These are phyloP conservation scores for Penicillium dipodomyicola DNA, from an alignment of 495 filamentous ascomycete species.

Conservation along the genomic window DNA sequence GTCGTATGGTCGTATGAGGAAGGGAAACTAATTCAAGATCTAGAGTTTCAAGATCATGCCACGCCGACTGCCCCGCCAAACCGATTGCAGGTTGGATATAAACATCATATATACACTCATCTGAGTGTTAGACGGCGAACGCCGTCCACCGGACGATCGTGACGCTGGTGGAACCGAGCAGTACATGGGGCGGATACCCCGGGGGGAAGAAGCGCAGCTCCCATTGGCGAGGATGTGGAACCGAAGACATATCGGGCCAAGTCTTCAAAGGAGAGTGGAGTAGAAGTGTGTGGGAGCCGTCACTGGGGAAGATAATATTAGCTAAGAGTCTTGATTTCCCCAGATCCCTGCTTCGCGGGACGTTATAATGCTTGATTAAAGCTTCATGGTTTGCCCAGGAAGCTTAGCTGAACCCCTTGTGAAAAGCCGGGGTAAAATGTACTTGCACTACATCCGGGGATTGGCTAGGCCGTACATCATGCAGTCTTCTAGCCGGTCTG, in stretches of 20 bases:
- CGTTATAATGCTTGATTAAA: not conserved
- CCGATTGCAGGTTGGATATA: constrained; percentile 7
- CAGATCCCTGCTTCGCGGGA: constrained; percentile 55
- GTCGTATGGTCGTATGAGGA: not conserved
- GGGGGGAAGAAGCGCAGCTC: constrained; percentile 2
- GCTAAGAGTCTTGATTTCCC: constrained; percentile 34
- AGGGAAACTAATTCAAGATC: not conserved
- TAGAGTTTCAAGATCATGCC: constrained; percentile 11
- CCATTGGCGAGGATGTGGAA: constrained; percentile 10
- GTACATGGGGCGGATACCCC: constrained; percentile 8
- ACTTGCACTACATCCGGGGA: not conserved
- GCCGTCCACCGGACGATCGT: constrained; percentile 13
- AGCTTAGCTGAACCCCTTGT: not conserved
- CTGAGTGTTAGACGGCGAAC: constrained; percentile 7
- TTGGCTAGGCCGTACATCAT: not conserved
- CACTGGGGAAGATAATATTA: constrained; percentile 7
- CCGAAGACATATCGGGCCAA: not conserved
- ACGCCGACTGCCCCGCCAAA: constrained; percentile 8
- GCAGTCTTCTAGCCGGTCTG: not conserved
- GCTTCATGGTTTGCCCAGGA: constrained; percentile 39
- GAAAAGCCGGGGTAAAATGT: constrained; percentile 1
- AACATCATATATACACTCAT: constrained; percentile 12
- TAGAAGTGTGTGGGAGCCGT: not conserved
- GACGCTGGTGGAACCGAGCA: not conserved
- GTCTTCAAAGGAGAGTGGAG: constrained; percentile 7